Percentiles rank a stretch among this genome's conserved stretches.
Conservation (phyloP, 1,284 basidiomycete species). For the Lentinula novae-zelandiae region DNA sequence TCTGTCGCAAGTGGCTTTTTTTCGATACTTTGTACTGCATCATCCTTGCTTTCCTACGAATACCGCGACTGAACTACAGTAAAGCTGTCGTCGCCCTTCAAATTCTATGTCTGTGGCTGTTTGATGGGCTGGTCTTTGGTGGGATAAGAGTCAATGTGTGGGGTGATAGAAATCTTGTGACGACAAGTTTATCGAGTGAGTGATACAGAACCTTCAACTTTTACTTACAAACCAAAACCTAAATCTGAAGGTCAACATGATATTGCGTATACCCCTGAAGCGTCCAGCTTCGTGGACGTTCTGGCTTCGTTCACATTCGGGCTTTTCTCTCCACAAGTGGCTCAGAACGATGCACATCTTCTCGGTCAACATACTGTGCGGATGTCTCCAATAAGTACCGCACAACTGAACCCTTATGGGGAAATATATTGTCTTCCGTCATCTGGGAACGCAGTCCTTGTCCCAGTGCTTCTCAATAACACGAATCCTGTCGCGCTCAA, state of each 20-base stretch:
- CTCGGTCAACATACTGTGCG: conserved; percentile 87
- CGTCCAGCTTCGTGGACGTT: conserved; percentile 40
- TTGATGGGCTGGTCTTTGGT: conserved; percentile 73
- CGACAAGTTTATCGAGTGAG: conserved; percentile 13
- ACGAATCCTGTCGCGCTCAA: conserved; percentile 72
- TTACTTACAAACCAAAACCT: background rate
- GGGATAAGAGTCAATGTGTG: conserved; percentile 48
- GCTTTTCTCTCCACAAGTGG: conserved; percentile 34
- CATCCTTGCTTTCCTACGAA: conserved; percentile 62
- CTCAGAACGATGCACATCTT: conserved; percentile 54
- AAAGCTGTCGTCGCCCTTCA: conserved; percentile 59
- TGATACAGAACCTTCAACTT: background rate
- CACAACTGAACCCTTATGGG: conserved; percentile 70
- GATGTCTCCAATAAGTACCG: conserved; percentile 87
- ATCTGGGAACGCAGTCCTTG: conserved; percentile 51
- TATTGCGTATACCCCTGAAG: conserved; percentile 39
- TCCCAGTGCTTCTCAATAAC: conserved; percentile 89
- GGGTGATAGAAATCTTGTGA: conserved; percentile 22
- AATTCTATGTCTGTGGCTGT: conserved; percentile 51
- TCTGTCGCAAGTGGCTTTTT: conserved; percentile 67
- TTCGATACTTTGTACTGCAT: conserved; percentile 63
- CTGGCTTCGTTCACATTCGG: conserved; percentile 48
- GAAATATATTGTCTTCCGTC: conserved; percentile 70
- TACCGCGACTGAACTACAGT: conserved; percentile 74
- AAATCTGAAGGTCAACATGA: conserved; percentile 26